Conservation (phyloP, 73 alveolate species). For the Loxodes magnus region DNA sequence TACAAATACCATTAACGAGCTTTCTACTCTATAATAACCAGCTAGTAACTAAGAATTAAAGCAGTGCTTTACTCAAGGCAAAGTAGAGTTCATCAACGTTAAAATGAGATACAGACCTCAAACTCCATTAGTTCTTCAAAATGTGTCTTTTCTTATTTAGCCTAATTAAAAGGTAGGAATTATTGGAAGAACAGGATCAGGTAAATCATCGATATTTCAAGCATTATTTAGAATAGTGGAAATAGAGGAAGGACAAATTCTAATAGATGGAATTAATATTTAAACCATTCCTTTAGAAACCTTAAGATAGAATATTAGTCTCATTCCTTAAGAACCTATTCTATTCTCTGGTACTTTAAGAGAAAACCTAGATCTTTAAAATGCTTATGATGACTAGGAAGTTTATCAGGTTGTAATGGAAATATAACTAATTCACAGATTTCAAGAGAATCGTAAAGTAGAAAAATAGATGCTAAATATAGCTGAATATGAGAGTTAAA, state of each 20-base stretch:
- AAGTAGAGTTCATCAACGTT: constrained; percentile 10
- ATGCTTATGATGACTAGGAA: too few species aligned
- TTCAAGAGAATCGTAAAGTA: too few species aligned
- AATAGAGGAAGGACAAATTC: constrained; percentile 40
- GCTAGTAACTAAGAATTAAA: too few species aligned
- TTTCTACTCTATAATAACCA: too few species aligned
- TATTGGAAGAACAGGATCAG: constrained; percentile 92
- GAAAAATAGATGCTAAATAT: too few species aligned
- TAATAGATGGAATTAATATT: constrained; percentile 48
- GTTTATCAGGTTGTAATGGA: too few species aligned
- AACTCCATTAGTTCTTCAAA: constrained; percentile 46
- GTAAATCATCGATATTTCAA: constrained; percentile 75
- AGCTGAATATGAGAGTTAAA: too few species aligned
- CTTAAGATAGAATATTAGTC: constrained; percentile 58
- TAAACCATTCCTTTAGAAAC: constrained; percentile 54
- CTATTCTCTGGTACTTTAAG: constrained; percentile 62
- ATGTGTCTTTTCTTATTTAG: constrained; percentile 49
- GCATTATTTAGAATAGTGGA: constrained; percentile 72
- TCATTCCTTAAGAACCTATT: constrained; percentile 70
- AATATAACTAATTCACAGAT: too few species aligned
- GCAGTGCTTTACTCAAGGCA: too few species aligned
- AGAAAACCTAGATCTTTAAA: constrained; percentile 70
- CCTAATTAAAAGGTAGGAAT: constrained; percentile 80
- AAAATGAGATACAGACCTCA: constrained; percentile 33
- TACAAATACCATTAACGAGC: too few species aligned